phyloP scores from a whole-genome alignment of 2,329 filamentous ascomycete genomes.

The Pseudocercospora macadamiae region DNA sequence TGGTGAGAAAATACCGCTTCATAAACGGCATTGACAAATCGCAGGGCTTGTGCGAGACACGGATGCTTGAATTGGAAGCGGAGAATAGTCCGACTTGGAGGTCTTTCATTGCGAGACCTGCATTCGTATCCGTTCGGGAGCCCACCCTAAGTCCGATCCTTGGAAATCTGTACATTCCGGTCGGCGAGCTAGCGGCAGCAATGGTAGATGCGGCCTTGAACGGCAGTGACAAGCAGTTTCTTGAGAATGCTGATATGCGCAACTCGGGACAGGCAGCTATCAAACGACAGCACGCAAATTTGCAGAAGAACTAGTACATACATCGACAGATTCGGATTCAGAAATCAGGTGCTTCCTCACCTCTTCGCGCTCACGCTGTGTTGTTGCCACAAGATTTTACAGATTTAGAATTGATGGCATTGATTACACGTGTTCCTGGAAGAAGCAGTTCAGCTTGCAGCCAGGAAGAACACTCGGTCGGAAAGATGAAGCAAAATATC shows the following conservation, averaged over 20 bases:
- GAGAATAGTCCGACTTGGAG: not conserved
- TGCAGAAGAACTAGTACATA: not conserved
- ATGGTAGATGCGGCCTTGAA: not conserved
- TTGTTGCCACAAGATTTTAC: too few species aligned
- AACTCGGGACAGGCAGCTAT: not conserved
- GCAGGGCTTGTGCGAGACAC: not conserved
- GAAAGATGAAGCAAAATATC: too few species aligned
- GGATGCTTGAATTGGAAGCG: not conserved
- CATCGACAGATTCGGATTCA: too few species aligned
- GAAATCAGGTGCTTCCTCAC: too few species aligned
- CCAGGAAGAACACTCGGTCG: too few species aligned
- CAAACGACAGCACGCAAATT: not conserved
- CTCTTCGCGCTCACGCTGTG: too few species aligned
- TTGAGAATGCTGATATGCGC: not conserved
- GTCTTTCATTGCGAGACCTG: not conserved
- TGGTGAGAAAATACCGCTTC: not conserved
- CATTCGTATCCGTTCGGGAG: not conserved
- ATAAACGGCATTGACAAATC: not conserved
- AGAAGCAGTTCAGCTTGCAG: too few species aligned
- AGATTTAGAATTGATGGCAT: too few species aligned
- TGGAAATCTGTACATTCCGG: not conserved
- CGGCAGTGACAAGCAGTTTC: not conserved
- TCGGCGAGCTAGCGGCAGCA: not conserved
- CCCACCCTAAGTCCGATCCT: not conserved
- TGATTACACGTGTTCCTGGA: too few species aligned